Percentiles rank a stretch among this genome's conserved stretches.
Conservation (phyloP, 2,329 filamentous ascomycete species). For the Pochonia chlamydosporia region DNA sequence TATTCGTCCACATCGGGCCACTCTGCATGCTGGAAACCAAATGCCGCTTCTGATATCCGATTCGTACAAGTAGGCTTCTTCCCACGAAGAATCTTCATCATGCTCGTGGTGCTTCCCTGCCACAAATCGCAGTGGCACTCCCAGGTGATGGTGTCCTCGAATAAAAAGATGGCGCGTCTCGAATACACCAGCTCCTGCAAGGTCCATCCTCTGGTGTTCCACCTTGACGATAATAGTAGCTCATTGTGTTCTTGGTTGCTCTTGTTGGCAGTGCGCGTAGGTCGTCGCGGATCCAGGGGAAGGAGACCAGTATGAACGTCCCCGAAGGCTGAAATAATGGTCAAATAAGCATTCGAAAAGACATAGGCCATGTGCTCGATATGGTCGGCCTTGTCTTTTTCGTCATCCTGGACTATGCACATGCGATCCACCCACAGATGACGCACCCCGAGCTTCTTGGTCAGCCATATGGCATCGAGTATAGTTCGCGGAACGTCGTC, state of each 20-base stretch:
- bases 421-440: conserved; percentile 42
- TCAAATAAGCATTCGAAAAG: conserved; percentile 39
- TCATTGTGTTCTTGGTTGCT: conserved; percentile 29
- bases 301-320: conserved; percentile 32
- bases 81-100: conserved; percentile 25
- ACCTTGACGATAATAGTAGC: conserved; percentile 30
- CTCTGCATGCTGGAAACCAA: conserved; percentile 33
- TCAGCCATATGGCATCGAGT: conserved; percentile 38
- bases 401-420: conserved; percentile 40
- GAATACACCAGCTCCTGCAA: conserved; percentile 38
- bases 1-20: conserved; percentile 43
- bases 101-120: conserved; percentile 26
- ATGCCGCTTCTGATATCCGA: conserved; percentile 23
- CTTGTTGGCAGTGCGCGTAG: conserved; percentile 18
- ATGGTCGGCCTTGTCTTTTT: conserved; percentile 31
- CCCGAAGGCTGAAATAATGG: conserved; percentile 36
- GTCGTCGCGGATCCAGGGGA: conserved; percentile 28
- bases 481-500: conserved; percentile 34
- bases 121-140: conserved; percentile 40
- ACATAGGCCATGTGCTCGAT: conserved; percentile 39
- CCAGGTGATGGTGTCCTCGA: conserved; percentile 37
- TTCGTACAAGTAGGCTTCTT: conserved; percentile 26
- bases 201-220: conserved; percentile 37
- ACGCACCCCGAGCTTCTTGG: conserved; percentile 35
- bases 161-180: conserved; percentile 36